These are phyloP conservation scores for Teratosphaeria gauchensis DNA, from an alignment of 2,329 filamentous ascomycete genomes.

Conservation along the genomic window DNA sequence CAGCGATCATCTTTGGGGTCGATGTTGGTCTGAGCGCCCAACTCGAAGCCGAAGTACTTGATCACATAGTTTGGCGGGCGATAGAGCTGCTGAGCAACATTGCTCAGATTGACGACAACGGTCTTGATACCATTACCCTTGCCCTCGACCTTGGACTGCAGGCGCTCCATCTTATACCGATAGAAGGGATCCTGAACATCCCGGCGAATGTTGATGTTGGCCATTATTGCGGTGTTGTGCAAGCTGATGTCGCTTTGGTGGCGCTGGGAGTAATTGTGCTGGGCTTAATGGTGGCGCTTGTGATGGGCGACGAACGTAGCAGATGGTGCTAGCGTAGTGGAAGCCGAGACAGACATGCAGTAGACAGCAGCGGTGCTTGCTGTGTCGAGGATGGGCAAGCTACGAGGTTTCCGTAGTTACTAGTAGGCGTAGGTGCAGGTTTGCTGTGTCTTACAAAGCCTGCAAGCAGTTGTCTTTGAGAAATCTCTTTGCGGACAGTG, in stretches of 20 bases:
- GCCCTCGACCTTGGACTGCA: conserved; percentile 98
- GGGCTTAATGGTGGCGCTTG: conserved; percentile 2
- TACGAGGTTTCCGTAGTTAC: not conserved
- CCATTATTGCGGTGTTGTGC: conserved; percentile 60
- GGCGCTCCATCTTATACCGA: conserved; percentile 99
- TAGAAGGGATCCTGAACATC: conserved; percentile 99
- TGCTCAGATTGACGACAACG: conserved; percentile 93
- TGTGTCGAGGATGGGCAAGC: conserved; percentile 6
- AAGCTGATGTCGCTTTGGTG: conserved; percentile 7
- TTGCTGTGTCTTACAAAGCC: not conserved
- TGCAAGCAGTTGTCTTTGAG: not conserved
- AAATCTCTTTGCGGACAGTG: not conserved
- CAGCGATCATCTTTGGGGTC: conserved; percentile 96
- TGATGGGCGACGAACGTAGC: conserved; percentile 4
- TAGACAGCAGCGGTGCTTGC: conserved; percentile 24
- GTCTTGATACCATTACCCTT: conserved; percentile 99
- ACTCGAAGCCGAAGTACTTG: conserved; percentile 99
- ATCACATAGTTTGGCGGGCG: conserved; percentile 92
- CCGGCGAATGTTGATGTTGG: conserved; percentile 95
- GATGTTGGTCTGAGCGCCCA: conserved; percentile 96
- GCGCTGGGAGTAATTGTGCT: not conserved
- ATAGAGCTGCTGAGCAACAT: conserved; percentile 82
- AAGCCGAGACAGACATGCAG: conserved; percentile 50
- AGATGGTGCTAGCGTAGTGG: conserved; percentile 1
- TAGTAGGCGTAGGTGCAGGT: not conserved